phyloP scores from a whole-genome alignment of 2,329 filamentous ascomycete species.

The Ceratocystis variospora region DNA sequence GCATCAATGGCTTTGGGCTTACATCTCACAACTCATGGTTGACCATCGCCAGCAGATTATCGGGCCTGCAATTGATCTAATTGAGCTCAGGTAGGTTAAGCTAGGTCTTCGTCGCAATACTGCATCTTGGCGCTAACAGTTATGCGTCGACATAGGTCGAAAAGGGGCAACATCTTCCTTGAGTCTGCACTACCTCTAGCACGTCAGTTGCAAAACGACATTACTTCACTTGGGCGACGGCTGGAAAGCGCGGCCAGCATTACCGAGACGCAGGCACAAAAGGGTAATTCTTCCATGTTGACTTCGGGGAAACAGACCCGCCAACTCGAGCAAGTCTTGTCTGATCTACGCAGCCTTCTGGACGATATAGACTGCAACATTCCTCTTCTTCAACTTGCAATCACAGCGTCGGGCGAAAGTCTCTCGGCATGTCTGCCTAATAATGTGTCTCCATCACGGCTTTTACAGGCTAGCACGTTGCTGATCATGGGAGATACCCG shows the following conservation, averaged over 20 bases:
- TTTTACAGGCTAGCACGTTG: slow-evolving; percentile 86
- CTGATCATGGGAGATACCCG: slow-evolving; percentile 75
- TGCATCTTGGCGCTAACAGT: background rate
- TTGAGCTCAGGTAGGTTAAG: slow-evolving; percentile 61
- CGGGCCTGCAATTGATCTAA: slow-evolving; percentile 80
- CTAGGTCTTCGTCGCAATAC: background rate
- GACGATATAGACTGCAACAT: slow-evolving; percentile 78
- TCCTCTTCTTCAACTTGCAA: slow-evolving; percentile 81
- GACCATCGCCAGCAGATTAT: slow-evolving; percentile 46
- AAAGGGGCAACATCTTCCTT: slow-evolving; percentile 45
- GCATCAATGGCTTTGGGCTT: background rate
- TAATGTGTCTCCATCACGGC: slow-evolving; percentile 74
- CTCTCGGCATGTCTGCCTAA: slow-evolving; percentile 66
- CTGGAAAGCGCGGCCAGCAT: slow-evolving; percentile 52
- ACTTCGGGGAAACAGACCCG: slow-evolving; percentile 36
- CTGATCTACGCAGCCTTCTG: slow-evolving; percentile 62
- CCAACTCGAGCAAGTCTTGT: slow-evolving; percentile 50
- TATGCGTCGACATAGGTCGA: slow-evolving; percentile 29
- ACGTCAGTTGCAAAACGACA: slow-evolving; percentile 69
- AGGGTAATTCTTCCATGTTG: background rate
- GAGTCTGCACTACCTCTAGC: slow-evolving; percentile 76
- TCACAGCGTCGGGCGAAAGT: slow-evolving; percentile 82
- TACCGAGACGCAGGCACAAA: background rate
- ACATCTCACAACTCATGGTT: slow-evolving; percentile 2
- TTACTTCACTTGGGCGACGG: slow-evolving; percentile 62